Base-by-base conservation (phyloP, 2,329 filamentous ascomycete genomes). In the Endoconidiophora polonica region DNA sequence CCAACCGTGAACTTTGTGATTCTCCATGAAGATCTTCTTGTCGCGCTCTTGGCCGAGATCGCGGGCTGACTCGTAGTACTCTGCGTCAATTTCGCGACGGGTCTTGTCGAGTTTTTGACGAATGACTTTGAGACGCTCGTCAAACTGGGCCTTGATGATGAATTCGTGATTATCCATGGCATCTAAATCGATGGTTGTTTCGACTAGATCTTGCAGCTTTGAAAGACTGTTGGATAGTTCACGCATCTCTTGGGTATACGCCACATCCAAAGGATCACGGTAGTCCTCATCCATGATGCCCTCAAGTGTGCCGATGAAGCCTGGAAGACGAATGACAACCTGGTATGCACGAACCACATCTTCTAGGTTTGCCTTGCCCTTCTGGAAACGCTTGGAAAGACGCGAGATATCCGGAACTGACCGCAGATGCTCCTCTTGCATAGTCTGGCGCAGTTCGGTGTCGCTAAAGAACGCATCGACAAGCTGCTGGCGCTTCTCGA, bases 91-190 rank as follows among this genome's bases (percentile, higher is more conserved):
- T 49, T 88, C 82, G 41, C 78, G 70, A 55, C 81, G 81, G 24
- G 94, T 68, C 60, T 81, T 86, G 60, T 96, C 90, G 1, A 98
- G 77, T 61, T 90, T 91, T 66, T 85, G 88, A 48, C 86, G 79
- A 57, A 98, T 93, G n/a, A 85, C 78, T 16, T 83, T 79, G 37
- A 98, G 70, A 49, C 80, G 76, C 52, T 95, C 87, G 59, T 98
- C 91, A 56, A 95, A 98, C 60, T 98, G 91, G 1, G 93, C 85
- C 66, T 96, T 98, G 73, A 98, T 98, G 59, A 95, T 90, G 66
- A 93, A 98, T 62, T 98, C 91, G 60, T 98, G 91, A 57, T 91
- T 87, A 59, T 98, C 90, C 9, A 98, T 76, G 2, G 91, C 91
- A 52, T 94, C 86, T 0, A 98, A 76, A 60, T 98, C 91, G 12